Evolutionary conservation across 352 stramenopile species (phyloP).

Genomic region (Globisporangium rhizosaccharum): DNA sequence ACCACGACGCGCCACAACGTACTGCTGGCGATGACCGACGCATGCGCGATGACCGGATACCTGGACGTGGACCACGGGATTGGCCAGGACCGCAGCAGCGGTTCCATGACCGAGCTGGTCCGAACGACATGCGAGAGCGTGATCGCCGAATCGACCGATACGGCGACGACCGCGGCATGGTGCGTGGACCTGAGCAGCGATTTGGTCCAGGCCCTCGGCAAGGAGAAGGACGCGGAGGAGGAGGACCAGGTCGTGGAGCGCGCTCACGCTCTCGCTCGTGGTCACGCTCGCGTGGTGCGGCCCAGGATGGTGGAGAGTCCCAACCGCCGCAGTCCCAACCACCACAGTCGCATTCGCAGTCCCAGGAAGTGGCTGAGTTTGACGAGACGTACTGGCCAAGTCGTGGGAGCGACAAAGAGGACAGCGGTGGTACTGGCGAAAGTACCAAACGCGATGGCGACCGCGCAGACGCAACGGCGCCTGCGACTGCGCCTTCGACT

Average conservation of each 20-base stretch:
- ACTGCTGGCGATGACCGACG: neutral
- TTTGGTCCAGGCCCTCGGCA: too few relatives aligned
- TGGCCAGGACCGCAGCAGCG: conserved; percentile 4
- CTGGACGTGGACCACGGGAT: conserved; percentile 4
- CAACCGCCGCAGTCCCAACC: neutral
- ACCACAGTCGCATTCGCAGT: neutral
- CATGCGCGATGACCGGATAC: neutral
- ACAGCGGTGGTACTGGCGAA: neutral
- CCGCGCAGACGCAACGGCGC: neutral
- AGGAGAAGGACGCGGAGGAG: too few relatives aligned
- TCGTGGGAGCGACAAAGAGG: neutral
- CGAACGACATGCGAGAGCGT: neutral
- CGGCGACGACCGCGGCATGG: too few relatives aligned
- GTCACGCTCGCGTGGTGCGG: neutral
- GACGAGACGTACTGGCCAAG: neutral
- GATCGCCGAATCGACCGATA: too few relatives aligned
- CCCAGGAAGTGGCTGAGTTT: too few relatives aligned
- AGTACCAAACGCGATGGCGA: neutral
- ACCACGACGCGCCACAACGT: conserved; percentile 5
- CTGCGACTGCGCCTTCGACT: too few relatives aligned
- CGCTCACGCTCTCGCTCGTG: conserved; percentile 5
- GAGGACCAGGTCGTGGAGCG: neutral
- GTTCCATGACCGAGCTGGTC: neutral
- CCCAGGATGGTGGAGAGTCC: neutral
- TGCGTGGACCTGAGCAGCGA: too few relatives aligned